Evolutionary conservation across 257 asterid species (phyloP).

Genomic region (Lycium ferocissimum): DNA sequence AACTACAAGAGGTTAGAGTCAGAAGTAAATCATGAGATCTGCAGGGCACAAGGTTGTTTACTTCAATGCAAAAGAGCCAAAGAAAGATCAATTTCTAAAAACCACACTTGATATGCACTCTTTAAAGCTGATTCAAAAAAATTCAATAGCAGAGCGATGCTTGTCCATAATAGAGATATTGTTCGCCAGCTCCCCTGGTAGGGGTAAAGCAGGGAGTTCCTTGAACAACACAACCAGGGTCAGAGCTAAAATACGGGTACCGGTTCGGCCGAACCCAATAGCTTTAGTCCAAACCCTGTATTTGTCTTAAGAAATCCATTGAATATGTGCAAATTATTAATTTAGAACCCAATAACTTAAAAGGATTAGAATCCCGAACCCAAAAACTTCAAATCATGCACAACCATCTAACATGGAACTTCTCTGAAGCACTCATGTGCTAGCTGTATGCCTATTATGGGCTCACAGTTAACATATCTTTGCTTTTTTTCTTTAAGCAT

Average conservation of each 20-base stretch:
- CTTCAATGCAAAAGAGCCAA: background rate
- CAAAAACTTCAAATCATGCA: too few species aligned
- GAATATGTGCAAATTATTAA: too few species aligned
- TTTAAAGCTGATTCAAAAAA: background rate
- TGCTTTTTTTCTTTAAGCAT: background rate
- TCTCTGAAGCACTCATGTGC: background rate
- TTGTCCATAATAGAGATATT: background rate
- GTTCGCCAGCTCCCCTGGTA: background rate
- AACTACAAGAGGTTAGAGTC: conserved; percentile 32
- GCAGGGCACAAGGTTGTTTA: conserved; percentile 27
- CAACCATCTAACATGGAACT: background rate
- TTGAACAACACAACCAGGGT: background rate
- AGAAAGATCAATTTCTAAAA: conserved; percentile 9
- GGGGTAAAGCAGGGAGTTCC: conserved; percentile 5
- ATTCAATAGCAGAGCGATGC: background rate
- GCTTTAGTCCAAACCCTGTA: too few species aligned
- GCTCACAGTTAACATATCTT: too few species aligned
- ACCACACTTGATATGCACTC: background rate
- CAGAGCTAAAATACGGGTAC: too few species aligned
- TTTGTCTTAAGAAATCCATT: too few species aligned
- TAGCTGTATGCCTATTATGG: too few species aligned
- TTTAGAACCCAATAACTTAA: too few species aligned
- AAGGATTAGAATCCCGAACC: too few species aligned
- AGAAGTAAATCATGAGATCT: conserved; percentile 28
- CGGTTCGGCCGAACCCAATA: too few species aligned